Conservation (phyloP, 1,284 basidiomycete genomes). For the Afroboletus lepidellus region DNA sequence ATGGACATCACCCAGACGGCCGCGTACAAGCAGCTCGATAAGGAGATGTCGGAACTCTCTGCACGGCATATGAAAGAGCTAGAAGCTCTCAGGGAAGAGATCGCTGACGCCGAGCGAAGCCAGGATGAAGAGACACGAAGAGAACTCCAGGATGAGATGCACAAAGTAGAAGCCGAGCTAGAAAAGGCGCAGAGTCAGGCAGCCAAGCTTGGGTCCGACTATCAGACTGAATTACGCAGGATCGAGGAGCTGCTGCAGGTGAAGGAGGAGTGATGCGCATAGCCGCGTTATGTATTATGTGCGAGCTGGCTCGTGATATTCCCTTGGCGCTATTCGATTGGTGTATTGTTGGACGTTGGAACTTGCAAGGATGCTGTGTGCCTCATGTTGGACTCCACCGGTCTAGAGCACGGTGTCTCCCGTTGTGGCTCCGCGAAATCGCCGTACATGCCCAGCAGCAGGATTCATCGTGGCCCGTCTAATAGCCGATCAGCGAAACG, state of each 20-base stretch:
- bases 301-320: constrained; percentile 27
- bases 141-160: constrained; percentile 29
- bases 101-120: constrained; percentile 30
- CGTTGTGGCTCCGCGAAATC: constrained; percentile 14
- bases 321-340: constrained; percentile 1
- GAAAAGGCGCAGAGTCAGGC: constrained; percentile 30
- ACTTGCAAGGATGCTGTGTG: constrained; percentile 4
- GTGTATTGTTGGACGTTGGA: constrained; percentile 6
- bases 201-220: constrained; percentile 33
- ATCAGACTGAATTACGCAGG: constrained; percentile 35
- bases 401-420: neutral
- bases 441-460: constrained; percentile 23
- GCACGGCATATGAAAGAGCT: constrained; percentile 40
- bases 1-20: constrained; percentile 39
- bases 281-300: constrained; percentile 25
- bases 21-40: constrained; percentile 34
- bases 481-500: constrained; percentile 30
- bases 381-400: constrained; percentile 7
- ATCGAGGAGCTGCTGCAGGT: constrained; percentile 34
- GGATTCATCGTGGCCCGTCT: constrained; percentile 29
- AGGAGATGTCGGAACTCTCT: constrained; percentile 34
- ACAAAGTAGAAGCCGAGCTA: constrained; percentile 31
- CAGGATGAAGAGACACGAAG: constrained; percentile 33
- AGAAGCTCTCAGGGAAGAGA: constrained; percentile 26
- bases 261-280: constrained; percentile 29